Conservation (phyloP, 2,329 filamentous ascomycete species). For the Canariomyces notabilis region DNA sequence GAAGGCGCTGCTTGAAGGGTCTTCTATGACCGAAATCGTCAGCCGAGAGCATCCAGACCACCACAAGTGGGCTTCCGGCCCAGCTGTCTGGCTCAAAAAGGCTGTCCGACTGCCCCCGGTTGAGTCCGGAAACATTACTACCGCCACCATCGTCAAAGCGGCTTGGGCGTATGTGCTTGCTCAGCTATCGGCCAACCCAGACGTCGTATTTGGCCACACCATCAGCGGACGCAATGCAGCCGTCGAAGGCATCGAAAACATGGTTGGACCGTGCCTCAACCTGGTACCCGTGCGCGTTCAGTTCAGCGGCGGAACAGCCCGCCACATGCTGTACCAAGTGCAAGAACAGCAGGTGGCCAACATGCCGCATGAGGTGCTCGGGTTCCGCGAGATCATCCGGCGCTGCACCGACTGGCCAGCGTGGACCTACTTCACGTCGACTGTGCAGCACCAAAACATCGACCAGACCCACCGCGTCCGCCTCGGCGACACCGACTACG, state of each 20-base stretch:
- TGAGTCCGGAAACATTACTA: constrained; percentile 28
- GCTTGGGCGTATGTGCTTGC: constrained; percentile 40
- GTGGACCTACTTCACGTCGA: constrained; percentile 23
- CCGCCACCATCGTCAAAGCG: constrained; percentile 41
- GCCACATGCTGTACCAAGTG: constrained; percentile 35
- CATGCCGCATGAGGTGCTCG: constrained; percentile 24
- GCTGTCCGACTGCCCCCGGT: constrained; percentile 19
- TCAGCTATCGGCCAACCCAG: constrained; percentile 31
- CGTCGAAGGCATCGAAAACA: constrained; percentile 32
- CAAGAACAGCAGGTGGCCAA: constrained; percentile 37
- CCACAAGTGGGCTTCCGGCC: not conserved
- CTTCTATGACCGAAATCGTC: constrained; percentile 24
- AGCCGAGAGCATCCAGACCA: constrained; percentile 15
- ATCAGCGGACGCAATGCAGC: constrained; percentile 36
- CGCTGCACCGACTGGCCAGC: constrained; percentile 24
- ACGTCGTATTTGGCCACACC: constrained; percentile 39
- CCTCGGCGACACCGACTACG: constrained; percentile 19
- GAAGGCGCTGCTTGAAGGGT: constrained; percentile 37
- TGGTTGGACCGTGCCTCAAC: constrained; percentile 39
- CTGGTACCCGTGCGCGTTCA: constrained; percentile 37
- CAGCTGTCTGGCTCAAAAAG: constrained; percentile 22
- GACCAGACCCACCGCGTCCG: constrained; percentile 12
- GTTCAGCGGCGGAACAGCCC: constrained; percentile 31
- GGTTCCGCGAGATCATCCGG: constrained; percentile 25
- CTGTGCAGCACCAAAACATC: constrained; percentile 25